Base-by-base conservation (phyloP, 257 asterid species). In the Forsythia viridissima region DNA sequence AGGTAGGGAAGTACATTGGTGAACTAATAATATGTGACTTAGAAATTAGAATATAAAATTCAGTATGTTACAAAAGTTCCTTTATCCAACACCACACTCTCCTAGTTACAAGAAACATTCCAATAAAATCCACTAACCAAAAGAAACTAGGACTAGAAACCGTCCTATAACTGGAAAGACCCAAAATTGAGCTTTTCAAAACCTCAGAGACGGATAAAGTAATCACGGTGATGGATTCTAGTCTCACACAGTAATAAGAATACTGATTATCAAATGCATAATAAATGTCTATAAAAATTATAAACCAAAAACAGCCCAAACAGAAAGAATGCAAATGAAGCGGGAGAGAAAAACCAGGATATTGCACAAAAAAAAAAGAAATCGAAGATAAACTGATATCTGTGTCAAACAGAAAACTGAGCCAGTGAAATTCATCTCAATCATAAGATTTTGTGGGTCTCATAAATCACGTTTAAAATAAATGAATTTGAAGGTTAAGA, bases 71-170 rank as follows among this genome's bases (percentile, higher is more conserved):
- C 6, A 68, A 37, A 66, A 66, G 16, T 38, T 40, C 52, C 82
- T 37, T n/a, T 21, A 51, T 18, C 65, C 67, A 69, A 34, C 46
- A 38, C 37, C 63, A 4, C 48, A 11, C 15, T 51, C 69, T 12
- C 70, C 74, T 79, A 18, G 59, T 20, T 70, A 51, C 52, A 80
- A 24, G 55, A 16, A n/a, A 20, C 66, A 70, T 20, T 15, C 76
- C 66, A 16, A 18, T 51, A n/a, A 42, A 71, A 39, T 34, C n/a
- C 46, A 52, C 42, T n/a, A 21, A 34, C 21, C 46, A n/a, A 73
- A 73, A 63, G 43, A 43, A 59, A 71, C 15, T 36, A 18, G 67
- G 71, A n/a, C 21, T 13, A 76, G 69, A 51, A 21, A 46, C 4
- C 15, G 37, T 36, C 5, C 48, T 78, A 3, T 44, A 71, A 57